Percentiles rank a stretch among this genome's conserved stretches.
Evolutionary conservation across 768 basidiomycete genomes (phyloP).

Genomic region (Tremella mesenterica): DNA sequence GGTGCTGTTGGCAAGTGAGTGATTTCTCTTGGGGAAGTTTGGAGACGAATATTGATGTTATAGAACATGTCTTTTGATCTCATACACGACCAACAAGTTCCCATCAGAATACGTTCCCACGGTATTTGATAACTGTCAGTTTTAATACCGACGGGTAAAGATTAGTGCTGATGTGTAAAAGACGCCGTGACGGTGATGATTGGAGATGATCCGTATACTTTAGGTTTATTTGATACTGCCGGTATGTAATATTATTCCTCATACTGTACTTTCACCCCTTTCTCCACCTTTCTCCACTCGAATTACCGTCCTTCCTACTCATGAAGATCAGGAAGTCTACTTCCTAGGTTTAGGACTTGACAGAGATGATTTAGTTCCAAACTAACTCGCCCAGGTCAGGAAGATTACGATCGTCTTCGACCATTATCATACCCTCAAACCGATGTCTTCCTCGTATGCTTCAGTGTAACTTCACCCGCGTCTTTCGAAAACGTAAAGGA

Average conservation of each 20-base stretch:
- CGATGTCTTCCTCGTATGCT: slow-evolving; percentile 98
- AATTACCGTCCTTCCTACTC: too few species aligned
- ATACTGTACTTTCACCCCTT: too few species aligned
- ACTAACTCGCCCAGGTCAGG: slow-evolving; percentile 52
- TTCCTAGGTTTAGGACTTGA: too few species aligned
- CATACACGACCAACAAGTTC: slow-evolving; percentile 45
- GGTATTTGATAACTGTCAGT: slow-evolving; percentile 51
- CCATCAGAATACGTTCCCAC: slow-evolving; percentile 90
- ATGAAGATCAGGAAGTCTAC: too few species aligned
- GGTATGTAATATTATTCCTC: slow-evolving; percentile 54
- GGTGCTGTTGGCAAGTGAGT: slow-evolving; percentile 49
- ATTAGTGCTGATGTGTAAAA: slow-evolving; percentile 3
- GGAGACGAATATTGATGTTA: not conserved
- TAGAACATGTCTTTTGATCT: slow-evolving; percentile 45
- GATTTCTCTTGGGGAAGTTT: not conserved
- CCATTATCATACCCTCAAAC: slow-evolving; percentile 99
- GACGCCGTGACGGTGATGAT: slow-evolving; percentile 99
- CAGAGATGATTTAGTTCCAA: not conserved
- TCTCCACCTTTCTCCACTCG: too few species aligned
- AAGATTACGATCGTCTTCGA: slow-evolving; percentile 98
- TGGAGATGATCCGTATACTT: slow-evolving; percentile 96
- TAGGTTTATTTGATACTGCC: slow-evolving; percentile 97
- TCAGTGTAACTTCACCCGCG: slow-evolving; percentile 95
- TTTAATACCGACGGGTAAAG: not conserved
- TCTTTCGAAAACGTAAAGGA: slow-evolving; percentile 99